Evolutionary conservation across 768 basidiomycete species (phyloP), one percentile per base, ranked within the genome.

Genomic region (Pleurotus ostreatus): DNA sequence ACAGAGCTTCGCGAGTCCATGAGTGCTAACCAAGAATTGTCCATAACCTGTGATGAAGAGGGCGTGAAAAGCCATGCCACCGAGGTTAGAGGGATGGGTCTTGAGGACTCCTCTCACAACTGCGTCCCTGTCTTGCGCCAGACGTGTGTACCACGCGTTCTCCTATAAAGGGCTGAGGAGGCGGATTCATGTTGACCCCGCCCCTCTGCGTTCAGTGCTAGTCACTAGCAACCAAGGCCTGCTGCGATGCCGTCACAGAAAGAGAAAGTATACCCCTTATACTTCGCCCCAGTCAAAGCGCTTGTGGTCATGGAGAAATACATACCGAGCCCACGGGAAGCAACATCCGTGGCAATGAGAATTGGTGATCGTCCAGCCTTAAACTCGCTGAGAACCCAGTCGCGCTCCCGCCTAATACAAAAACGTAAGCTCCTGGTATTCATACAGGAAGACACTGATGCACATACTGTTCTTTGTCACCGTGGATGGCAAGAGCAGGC

Each of bases 401-500:
- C 97, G 76, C 97, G 95, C 77, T 99, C 97, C 56, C 92, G 91
- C 66, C 91, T 94, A 57, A 11, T 46, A 9, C 23, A 34, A 26
- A 4, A 22, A 46, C 20, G 65, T 43, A 59, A 37, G n/a, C 34
- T 26, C 5, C 40, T 18, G 26, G 53, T 8, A 44, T 13, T 22
- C 52, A 12, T 23, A 6, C 18, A 12, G 9, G 9, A n/a, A 18
- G n/a, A 38, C 30, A 48, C 6, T 20, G 44, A 57, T 16, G 3
- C 20, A 78, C 89, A 63, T 69, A 95, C 91, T 97, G 94, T 78
- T 94, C 94, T 74, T 99, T 99, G 78, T 99, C 97, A 65, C 97
- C 97, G 68, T 99, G 97, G 66, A 99, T 99, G 54, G 97, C 96
- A 38, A 99, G 78, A 12, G 97, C 97, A n/a, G 97, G 97, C 97